Evolutionary conservation across 805 yeast species (phyloP).

Genomic region (Zygosaccharomyces bailii): DNA sequence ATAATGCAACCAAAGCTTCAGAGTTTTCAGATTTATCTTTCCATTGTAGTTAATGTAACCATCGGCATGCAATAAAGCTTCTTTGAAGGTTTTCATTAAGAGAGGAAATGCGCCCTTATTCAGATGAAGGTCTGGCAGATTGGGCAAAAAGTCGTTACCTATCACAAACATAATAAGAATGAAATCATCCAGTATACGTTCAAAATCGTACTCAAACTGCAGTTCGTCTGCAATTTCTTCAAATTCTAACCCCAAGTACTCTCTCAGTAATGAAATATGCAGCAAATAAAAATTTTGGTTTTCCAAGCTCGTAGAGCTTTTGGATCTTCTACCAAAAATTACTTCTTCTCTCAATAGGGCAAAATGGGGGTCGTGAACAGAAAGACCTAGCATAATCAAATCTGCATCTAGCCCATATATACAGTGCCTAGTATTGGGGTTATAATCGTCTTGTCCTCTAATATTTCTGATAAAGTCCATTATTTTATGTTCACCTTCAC

Average conservation of each 20-base stretch:
- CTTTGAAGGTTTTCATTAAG: constrained; percentile 81
- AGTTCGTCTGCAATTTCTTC: constrained; percentile 60
- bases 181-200: constrained; percentile 86
- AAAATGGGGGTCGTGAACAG: constrained; percentile 94
- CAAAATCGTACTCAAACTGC: constrained; percentile 73
- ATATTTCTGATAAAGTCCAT: constrained; percentile 85
- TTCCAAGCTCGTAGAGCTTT: constrained; percentile 48
- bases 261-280: constrained; percentile 85
- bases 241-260: constrained; percentile 85
- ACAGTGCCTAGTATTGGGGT: constrained; percentile 86
- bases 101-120: constrained; percentile 97
- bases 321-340: constrained; percentile 60
- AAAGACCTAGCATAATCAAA: constrained; percentile 86
- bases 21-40: constrained; percentile 66
- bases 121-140: constrained; percentile 87
- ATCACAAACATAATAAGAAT: constrained; percentile 88
- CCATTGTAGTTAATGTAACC: constrained; percentile 87
- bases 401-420: constrained; percentile 96
- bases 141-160: constrained; percentile 97
- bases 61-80: constrained; percentile 64
- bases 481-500: constrained; percentile 97
- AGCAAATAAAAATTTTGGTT: constrained; percentile 78
- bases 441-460: constrained; percentile 68
- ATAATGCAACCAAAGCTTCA: constrained; percentile 71
- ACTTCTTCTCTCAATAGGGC: constrained; percentile 95